Conservation (phyloP, 1,284 basidiomycete genomes). For the Austroboletus novae-zelandiae region DNA sequence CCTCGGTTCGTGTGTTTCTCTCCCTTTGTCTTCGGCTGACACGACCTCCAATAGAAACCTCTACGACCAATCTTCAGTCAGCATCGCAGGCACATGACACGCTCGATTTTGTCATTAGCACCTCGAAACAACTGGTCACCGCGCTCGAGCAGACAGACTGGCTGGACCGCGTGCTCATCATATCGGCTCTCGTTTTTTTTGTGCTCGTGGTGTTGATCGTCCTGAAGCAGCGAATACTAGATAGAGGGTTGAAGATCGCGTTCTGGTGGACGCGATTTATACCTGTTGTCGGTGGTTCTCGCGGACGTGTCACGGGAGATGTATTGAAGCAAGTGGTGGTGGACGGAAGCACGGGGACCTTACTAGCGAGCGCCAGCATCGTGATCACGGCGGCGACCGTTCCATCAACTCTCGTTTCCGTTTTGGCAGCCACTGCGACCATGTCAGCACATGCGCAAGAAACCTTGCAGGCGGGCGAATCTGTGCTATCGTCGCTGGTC, state of each 20-base stretch:
- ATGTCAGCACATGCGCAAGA: background rate
- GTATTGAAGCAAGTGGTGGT: constrained; percentile 11
- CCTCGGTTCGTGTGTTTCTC: constrained; percentile 56
- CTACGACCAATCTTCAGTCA: constrained; percentile 71
- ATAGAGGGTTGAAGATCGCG: constrained; percentile 65
- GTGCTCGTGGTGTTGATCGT: constrained; percentile 82
- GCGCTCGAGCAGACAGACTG: constrained; percentile 86
- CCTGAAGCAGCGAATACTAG: constrained; percentile 81
- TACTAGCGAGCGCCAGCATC: constrained; percentile 13
- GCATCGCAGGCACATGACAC: constrained; percentile 79
- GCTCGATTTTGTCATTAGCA: constrained; percentile 70
- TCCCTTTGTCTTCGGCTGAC: background rate
- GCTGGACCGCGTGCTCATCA: constrained; percentile 85
- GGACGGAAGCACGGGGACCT: background rate
- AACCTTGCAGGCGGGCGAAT: background rate
- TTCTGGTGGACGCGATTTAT: constrained; percentile 80
- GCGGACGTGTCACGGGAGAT: background rate
- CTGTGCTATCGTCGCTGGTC: background rate
- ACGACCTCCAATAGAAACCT: constrained; percentile 56
- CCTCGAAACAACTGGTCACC: constrained; percentile 81
- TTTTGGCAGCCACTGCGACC: constrained; percentile 8
- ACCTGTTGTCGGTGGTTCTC: constrained; percentile 34
- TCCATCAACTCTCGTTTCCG: constrained; percentile 14
- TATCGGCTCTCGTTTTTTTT: constrained; percentile 79
- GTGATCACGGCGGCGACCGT: constrained; percentile 3